Base-by-base conservation (phyloP, 2,329 filamentous ascomycete genomes). In the Fusarium sp. region DNA sequence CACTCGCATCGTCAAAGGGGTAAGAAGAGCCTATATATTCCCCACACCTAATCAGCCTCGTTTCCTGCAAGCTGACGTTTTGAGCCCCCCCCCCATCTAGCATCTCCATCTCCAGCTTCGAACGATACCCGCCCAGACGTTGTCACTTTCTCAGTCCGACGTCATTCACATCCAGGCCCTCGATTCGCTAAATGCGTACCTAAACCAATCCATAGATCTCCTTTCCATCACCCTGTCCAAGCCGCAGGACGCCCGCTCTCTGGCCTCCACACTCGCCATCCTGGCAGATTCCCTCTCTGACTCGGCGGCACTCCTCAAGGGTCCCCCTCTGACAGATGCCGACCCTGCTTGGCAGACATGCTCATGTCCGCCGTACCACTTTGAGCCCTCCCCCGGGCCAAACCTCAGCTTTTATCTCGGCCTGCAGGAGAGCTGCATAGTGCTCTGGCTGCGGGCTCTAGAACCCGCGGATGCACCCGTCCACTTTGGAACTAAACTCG, bases 1-100 rank as follows among this genome's bases (percentile, higher is more conserved):
- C 38, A 93, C 93, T n/a, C 89, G 91, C 56, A 91, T 99, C 69
- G 91, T 97, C 68, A 97, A 97, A 79, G 95, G 93, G 71, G 92
- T 94, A 84, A 73, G 90, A 27, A 49, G 23, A 46, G 42, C 20
- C 27, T 44, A 31, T 27, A 11, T 20, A 29, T 25, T n/a, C 16
- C 31, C 25, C 54, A 54, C 25, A 36, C 63, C 67, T 34, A 9
- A 50, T 29, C 34, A 33, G 38, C 25, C 6, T 56, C 46, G 61
- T 69, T 58, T 34, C 27, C 23, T 51, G 62, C 59, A 67, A 42
- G 44, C 61, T 60, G 36, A 61, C 42, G 38, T 33, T 23, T 36
- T 54, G 36, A 7, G 23, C 50, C 46, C 16, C 11, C 16, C 11
- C n/a, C 25, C 36, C 16, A 31, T 29, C 25, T 73, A 92, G 91